phyloP scores from a whole-genome alignment of 148 eudicot species.

The Euryodendron excelsum region DNA sequence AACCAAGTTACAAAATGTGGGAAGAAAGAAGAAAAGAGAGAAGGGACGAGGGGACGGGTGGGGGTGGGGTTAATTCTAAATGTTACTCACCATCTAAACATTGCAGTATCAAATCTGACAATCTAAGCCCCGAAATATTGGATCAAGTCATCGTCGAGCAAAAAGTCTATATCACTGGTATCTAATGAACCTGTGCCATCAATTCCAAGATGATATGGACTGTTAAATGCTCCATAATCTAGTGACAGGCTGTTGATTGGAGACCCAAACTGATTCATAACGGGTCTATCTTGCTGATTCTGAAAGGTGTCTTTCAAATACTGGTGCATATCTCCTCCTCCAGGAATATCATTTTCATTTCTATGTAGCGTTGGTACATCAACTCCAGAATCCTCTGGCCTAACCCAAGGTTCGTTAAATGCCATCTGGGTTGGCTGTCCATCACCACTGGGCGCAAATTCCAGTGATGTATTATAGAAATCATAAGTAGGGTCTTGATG shows the following conservation, averaged over 20 bases:
- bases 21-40: background rate
- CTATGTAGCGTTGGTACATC: constrained; percentile 23
- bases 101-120: background rate
- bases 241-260: constrained; percentile 47
- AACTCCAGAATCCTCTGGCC: constrained; percentile 35
- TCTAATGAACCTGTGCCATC: constrained; percentile 35
- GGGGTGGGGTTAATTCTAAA: background rate
- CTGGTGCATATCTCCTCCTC: constrained; percentile 35
- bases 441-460: constrained; percentile 33
- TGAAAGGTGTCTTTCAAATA: constrained; percentile 38
- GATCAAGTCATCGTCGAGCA: constrained; percentile 51
- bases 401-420: constrained; percentile 29
- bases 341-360: constrained; percentile 38
- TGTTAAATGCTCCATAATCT: constrained; percentile 43
- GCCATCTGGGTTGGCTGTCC: constrained; percentile 32
- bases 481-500: constrained; percentile 35
- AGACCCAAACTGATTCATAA: constrained; percentile 48
- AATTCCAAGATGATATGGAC: constrained; percentile 40
- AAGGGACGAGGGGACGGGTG: no score
- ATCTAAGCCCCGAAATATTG: constrained; percentile 60
- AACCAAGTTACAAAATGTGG: background rate
- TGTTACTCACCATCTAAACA: constrained; percentile 19
- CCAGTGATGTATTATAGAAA: constrained; percentile 36
- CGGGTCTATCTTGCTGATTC: constrained; percentile 41
- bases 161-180: constrained; percentile 32